A percentile compares a stretch with the other conserved stretches of the same genome.
These are phyloP conservation scores for Naumovozyma dairenensis DNA, from an alignment of 805 yeast genomes.

Conservation along the genomic window DNA sequence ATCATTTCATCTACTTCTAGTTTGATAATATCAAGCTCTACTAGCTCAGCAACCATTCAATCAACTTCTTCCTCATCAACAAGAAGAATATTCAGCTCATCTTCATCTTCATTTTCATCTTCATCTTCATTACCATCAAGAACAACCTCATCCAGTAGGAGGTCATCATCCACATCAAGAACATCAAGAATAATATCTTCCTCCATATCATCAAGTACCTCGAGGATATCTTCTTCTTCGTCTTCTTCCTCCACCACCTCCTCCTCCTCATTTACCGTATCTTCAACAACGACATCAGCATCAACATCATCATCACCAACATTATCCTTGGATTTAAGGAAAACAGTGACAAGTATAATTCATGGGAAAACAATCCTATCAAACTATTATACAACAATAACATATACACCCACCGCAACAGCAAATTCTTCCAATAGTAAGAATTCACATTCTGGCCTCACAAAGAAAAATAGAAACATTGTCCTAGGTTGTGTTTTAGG, in stretches of 20 bases:
- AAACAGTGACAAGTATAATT: constrained; percentile 23
- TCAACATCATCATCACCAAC: neutral
- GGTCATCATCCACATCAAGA: constrained; percentile 2
- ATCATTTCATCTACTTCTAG: constrained; percentile 3
- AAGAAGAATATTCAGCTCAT: neutral
- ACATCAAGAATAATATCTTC: constrained; percentile 3
- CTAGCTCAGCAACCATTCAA: too few species aligned
- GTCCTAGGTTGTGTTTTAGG: constrained; percentile 66
- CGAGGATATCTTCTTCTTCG: constrained; percentile 1
- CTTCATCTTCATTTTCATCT: constrained; percentile 3
- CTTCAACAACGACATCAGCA: constrained; percentile 1
- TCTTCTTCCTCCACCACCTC: constrained; percentile 1
- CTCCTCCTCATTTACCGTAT: neutral
- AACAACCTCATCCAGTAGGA: too few species aligned
- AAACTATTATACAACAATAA: constrained; percentile 25
- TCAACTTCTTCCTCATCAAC: constrained; percentile 3
- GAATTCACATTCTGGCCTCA: constrained; percentile 31
- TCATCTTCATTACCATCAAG: constrained; percentile 4
- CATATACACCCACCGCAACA: constrained; percentile 22
- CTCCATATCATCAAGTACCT: constrained; percentile 1
- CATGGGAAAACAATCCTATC: constrained; percentile 29
- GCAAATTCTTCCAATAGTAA: constrained; percentile 16
- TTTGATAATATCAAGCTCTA: constrained; percentile 2
- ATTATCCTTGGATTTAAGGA: constrained; percentile 3
- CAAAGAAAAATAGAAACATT: constrained; percentile 40